Evolutionary conservation across 805 yeast genomes (phyloP).

Genomic region (Nakazawaea pomicola): DNA sequence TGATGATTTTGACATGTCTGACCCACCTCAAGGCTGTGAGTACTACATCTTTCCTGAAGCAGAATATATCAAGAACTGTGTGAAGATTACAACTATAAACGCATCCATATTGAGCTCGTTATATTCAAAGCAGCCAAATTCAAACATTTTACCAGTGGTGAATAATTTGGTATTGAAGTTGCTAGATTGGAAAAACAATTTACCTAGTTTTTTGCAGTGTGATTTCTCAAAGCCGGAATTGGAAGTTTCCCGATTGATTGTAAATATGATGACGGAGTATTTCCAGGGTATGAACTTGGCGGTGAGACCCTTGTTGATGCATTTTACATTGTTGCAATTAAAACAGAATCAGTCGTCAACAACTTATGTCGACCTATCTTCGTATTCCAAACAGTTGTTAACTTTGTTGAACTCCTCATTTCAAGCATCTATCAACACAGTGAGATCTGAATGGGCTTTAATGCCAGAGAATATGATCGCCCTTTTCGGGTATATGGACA

Average conservation of each 20-base stretch:
- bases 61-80: constrained; percentile 71
- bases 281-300: constrained; percentile 80
- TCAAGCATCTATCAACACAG: constrained; percentile 75
- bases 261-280: constrained; percentile 76
- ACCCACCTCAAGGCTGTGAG: constrained; percentile 55
- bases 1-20: constrained; percentile 59
- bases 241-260: constrained; percentile 58
- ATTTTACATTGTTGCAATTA: constrained; percentile 65
- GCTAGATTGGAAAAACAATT: constrained; percentile 59
- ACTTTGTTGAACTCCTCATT: constrained; percentile 69
- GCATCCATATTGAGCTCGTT: constrained; percentile 65
- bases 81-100: constrained; percentile 72
- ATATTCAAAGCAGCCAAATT: constrained; percentile 70
- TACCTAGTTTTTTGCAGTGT: constrained; percentile 61
- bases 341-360: constrained; percentile 36
- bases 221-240: constrained; percentile 53
- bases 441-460: constrained; percentile 68
- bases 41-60: constrained; percentile 76
- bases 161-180: constrained; percentile 64
- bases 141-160: constrained; percentile 71
- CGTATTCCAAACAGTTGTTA: constrained; percentile 63
- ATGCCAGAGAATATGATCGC: constrained; percentile 81
- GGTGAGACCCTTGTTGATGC: constrained; percentile 70
- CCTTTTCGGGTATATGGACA: constrained; percentile 80
- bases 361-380: constrained; percentile 54